phyloP scores from a whole-genome alignment of 2,329 filamentous ascomycete species.

The Aaosphaeria pasadenensis region DNA sequence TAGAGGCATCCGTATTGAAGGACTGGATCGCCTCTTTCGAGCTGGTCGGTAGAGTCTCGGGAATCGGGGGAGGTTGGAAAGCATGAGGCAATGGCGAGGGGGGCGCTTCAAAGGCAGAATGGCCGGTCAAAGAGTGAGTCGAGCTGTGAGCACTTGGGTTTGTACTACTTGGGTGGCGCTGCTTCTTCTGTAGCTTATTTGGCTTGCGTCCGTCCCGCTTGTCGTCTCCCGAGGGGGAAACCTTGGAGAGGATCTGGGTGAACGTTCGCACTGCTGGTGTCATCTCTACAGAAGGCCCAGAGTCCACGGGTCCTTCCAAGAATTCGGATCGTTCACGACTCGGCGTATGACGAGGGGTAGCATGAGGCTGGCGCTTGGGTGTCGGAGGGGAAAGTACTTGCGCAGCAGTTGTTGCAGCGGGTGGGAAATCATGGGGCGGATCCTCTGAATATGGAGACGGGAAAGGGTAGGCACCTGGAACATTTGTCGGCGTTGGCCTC shows the following conservation, averaged over 20 bases:
- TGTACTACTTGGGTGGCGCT: constrained; percentile 67
- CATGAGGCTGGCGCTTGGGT: constrained; percentile 11
- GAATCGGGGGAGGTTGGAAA: constrained; percentile 13
- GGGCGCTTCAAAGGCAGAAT: constrained; percentile 17
- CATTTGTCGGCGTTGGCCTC: constrained; percentile 14
- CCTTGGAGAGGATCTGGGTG: constrained; percentile 35
- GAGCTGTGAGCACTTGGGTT: constrained; percentile 92
- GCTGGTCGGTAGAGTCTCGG: constrained; percentile 16
- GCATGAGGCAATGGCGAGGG: constrained; percentile 31
- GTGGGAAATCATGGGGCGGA: constrained; percentile 21
- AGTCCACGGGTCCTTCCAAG: constrained; percentile 27
- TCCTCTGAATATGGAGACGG: constrained; percentile 32
- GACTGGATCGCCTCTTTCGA: constrained; percentile 24
- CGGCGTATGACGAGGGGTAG: constrained; percentile 24
- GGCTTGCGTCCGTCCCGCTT: constrained; percentile 67
- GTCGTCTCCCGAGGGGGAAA: constrained; percentile 62
- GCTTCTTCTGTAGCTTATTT: constrained; percentile 88
- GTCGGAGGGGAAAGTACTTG: constrained; percentile 18
- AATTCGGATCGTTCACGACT: constrained; percentile 32
- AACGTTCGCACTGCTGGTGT: constrained; percentile 32
- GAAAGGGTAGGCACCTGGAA: constrained; percentile 60
- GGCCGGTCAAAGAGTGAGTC: constrained; percentile 65
- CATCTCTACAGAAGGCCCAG: constrained; percentile 17
- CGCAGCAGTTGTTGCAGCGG: constrained; percentile 16
- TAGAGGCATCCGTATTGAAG: constrained; percentile 35